A percentile compares a stretch with the other conserved stretches of the same genome.
phyloP scores from a whole-genome alignment of 2,329 filamentous ascomycete genomes.

The Hypoxylon sp. region DNA sequence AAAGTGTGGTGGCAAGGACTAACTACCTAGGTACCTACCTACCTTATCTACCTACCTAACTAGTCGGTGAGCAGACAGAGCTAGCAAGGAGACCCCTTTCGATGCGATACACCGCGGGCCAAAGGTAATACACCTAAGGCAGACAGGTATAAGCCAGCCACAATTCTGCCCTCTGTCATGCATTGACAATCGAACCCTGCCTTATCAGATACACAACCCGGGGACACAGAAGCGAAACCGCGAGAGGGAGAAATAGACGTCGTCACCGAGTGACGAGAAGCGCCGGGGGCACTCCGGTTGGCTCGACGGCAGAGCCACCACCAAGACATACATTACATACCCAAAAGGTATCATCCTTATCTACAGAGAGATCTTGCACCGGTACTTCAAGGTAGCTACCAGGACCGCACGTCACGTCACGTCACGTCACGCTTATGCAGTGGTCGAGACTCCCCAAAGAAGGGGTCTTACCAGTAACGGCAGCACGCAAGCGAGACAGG shows the following conservation, averaged over 20 bases:
- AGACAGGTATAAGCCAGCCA: background rate
- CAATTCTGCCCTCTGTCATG: background rate
- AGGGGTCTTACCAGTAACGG: background rate
- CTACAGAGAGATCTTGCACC: conserved; percentile 10
- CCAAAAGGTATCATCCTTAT: too few species aligned
- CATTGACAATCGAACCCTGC: background rate
- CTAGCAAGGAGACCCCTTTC: background rate
- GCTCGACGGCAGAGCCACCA: background rate
- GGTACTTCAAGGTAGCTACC: background rate
- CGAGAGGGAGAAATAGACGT: conserved; percentile 3
- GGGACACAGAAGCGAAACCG: background rate
- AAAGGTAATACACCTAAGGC: background rate
- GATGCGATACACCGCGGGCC: background rate
- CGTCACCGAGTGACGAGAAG: conserved; percentile 2
- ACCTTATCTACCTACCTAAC: background rate
- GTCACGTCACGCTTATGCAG: background rate
- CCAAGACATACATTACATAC: background rate
- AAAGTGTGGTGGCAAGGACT: background rate
- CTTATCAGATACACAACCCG: conserved; percentile 4
- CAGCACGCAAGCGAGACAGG: background rate
- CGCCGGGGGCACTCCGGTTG: background rate
- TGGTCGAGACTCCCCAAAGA: background rate
- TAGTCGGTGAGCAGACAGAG: background rate
- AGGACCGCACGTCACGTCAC: conserved; percentile 12
- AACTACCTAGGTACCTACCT: background rate